phyloP scores from a whole-genome alignment of 331 rosid species.

The Rhamnella rubrinervis region DNA sequence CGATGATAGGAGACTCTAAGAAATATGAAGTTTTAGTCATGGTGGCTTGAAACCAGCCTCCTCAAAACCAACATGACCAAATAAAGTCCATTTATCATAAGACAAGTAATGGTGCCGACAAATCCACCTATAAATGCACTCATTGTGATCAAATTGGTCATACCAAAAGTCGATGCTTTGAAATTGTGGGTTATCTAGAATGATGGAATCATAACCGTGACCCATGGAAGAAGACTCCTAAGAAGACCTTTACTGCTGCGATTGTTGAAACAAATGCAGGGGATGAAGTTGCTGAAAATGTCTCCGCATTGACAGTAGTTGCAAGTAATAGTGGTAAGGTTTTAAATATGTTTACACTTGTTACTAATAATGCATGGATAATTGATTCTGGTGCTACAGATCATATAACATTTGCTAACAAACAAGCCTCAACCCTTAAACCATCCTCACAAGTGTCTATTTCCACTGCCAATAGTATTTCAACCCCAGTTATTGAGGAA shows the following conservation, averaged over 20 bases:
- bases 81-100: background rate
- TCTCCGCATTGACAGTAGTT: background rate
- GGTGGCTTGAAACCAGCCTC: background rate
- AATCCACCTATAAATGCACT: slow-evolving; percentile 5
- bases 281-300: background rate
- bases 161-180: background rate
- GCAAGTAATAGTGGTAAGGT: background rate
- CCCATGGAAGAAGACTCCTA: background rate
- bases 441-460: slow-evolving; percentile 10
- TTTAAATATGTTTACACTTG: slow-evolving; percentile 9
- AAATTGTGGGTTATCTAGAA: slow-evolving; percentile 17
- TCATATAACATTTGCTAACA: slow-evolving; percentile 19
- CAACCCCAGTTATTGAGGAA: background rate
- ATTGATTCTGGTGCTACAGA: slow-evolving; percentile 5
- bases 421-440: background rate
- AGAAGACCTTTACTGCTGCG: background rate
- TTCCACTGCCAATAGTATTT: background rate
- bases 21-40: background rate
- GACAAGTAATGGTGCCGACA: background rate
- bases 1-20: background rate
- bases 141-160: slow-evolving; percentile 19
- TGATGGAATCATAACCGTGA: slow-evolving; percentile 25
- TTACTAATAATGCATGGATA: slow-evolving; percentile 1
- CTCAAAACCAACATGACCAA: background rate
- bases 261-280: slow-evolving; percentile 3